These are phyloP conservation scores for Candida morakotiae DNA, from an alignment of 805 yeast genomes.

Conservation along the genomic window DNA sequence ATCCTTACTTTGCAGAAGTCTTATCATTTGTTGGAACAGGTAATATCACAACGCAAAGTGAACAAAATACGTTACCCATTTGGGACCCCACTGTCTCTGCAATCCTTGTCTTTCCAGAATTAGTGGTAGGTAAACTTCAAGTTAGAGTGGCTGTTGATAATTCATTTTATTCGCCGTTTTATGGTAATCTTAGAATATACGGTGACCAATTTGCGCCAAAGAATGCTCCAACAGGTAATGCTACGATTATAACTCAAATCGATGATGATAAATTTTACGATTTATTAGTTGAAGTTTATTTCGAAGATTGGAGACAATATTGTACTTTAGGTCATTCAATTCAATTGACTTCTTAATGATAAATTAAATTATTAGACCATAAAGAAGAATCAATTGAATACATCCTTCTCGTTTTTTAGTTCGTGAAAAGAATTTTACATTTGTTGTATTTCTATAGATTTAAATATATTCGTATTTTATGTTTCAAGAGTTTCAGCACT, in stretches of 20 bases:
- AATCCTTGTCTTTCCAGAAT: slow-evolving; percentile 33
- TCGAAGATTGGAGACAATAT: slow-evolving; percentile 35
- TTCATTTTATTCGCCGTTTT: slow-evolving; percentile 38
- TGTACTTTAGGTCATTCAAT: slow-evolving; percentile 17
- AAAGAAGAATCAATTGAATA: too few species aligned
- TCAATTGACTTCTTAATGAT: slow-evolving; percentile 5
- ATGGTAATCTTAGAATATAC: slow-evolving; percentile 37
- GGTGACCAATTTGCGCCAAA: slow-evolving; percentile 34
- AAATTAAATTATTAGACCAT: too few species aligned
- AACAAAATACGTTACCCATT: slow-evolving; percentile 33
- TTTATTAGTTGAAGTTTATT: slow-evolving; percentile 25
- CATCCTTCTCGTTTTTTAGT: too few species aligned
- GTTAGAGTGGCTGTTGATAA: slow-evolving; percentile 36
- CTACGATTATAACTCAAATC: slow-evolving; percentile 28
- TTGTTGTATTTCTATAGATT: background rate
- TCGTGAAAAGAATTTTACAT: too few species aligned
- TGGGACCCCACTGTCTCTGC: slow-evolving; percentile 42
- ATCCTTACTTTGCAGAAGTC: slow-evolving; percentile 25
- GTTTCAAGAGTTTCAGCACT: background rate
- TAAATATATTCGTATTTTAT: background rate
- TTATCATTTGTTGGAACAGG: slow-evolving; percentile 30
- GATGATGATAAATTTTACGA: slow-evolving; percentile 27
- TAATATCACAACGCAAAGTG: slow-evolving; percentile 24
- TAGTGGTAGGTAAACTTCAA: slow-evolving; percentile 24
- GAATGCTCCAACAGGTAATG: slow-evolving; percentile 31